Conservation (phyloP, 169 alveolate species). For the Cystoisospora suis region DNA sequence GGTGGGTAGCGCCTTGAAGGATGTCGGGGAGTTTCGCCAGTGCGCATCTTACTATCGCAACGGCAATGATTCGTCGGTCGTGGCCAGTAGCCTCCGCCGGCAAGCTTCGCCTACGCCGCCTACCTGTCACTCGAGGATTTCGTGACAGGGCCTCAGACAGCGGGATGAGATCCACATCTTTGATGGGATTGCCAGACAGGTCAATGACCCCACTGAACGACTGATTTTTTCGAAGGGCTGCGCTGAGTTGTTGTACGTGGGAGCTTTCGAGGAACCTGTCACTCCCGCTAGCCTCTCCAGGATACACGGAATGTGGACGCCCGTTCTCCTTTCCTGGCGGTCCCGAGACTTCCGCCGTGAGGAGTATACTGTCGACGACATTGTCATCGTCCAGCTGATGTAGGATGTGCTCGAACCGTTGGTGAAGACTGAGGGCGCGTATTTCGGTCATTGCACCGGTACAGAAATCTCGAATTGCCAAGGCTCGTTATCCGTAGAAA, state of each 20-base stretch:
- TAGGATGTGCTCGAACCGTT: background rate
- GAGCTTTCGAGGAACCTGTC: background rate
- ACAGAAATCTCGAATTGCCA: too few species aligned
- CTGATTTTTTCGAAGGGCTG: background rate
- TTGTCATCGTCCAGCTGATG: background rate
- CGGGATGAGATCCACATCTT: background rate
- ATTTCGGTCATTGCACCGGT: background rate
- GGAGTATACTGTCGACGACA: background rate
- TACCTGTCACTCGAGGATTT: background rate
- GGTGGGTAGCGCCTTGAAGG: too few species aligned
- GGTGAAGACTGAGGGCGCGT: background rate
- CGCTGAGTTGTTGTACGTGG: background rate
- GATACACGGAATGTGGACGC: background rate
- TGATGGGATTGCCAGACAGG: background rate
- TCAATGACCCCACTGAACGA: background rate
- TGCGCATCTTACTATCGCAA: too few species aligned
- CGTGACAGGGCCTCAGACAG: background rate
- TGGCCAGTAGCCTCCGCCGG: too few species aligned
- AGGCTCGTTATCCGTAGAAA: too few species aligned
- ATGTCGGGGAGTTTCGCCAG: too few species aligned
- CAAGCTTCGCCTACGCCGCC: too few species aligned
- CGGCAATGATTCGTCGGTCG: too few species aligned
- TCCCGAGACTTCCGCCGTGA: background rate
- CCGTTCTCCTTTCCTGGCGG: too few species aligned
- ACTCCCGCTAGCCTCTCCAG: background rate